Evolutionary conservation across 192 early-diverging fungal species (phyloP).

Genomic region (Coemansia pectinata): DNA sequence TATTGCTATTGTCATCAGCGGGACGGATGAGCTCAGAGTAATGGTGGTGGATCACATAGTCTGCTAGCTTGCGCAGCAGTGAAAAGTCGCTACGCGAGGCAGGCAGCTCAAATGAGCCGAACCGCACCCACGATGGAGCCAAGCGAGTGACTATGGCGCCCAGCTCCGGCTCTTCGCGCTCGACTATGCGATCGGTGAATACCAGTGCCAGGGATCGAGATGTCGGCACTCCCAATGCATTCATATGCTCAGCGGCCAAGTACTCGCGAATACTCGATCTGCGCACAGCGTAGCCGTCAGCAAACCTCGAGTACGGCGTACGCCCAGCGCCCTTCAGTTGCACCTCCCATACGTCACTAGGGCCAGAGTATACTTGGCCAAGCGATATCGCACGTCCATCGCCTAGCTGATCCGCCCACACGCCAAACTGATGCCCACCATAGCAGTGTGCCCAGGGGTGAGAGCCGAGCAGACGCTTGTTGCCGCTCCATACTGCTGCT

Average conservation of each 20-base stretch:
- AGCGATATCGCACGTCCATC: conserved; percentile 86
- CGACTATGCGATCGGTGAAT: conserved; percentile 61
- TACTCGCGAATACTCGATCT: conserved; percentile 87
- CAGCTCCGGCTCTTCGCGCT: conserved; percentile 69
- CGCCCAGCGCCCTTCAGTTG: conserved; percentile 86
- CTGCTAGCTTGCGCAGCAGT: conserved; percentile 63
- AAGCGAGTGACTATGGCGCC: conserved; percentile 78
- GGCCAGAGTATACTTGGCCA: conserved; percentile 53
- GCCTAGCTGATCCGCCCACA: conserved; percentile 76
- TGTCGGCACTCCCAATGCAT: conserved; percentile 72
- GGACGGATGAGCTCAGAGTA: conserved; percentile 39
- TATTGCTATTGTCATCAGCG: conserved; percentile 11
- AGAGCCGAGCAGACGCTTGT: conserved; percentile 45
- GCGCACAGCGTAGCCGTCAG: conserved; percentile 86
- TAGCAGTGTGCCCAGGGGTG: conserved; percentile 70
- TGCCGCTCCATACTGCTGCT: conserved; percentile 49
- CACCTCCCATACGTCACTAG: conserved; percentile 62
- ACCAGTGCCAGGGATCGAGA: conserved; percentile 75
- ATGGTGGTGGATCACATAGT: conserved; percentile 68
- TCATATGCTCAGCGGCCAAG: conserved; percentile 61
- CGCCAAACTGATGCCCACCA: conserved; percentile 72
- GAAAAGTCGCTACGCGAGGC: conserved; percentile 63
- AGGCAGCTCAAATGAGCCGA: conserved; percentile 87
- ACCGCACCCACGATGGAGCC: conserved; percentile 80
- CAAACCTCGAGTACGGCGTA: conserved; percentile 86